These are phyloP conservation scores for Paxillus rubicundulus DNA, from an alignment of 768 basidiomycete species.

Conservation along the genomic window DNA sequence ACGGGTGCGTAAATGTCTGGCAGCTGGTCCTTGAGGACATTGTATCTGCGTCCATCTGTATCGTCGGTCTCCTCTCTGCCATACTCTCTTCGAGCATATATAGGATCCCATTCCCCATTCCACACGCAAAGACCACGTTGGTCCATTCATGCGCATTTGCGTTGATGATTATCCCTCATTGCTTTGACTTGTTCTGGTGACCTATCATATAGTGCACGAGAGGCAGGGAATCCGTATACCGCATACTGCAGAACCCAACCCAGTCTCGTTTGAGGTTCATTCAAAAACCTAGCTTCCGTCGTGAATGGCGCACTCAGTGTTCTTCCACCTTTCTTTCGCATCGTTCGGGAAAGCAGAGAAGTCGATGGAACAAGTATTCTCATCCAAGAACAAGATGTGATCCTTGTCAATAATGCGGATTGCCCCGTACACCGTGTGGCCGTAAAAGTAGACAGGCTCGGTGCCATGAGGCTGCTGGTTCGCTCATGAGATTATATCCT, in stretches of 20 bases:
- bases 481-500: constrained; percentile 47
- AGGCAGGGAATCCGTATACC: constrained; percentile 37
- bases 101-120: constrained; percentile 46
- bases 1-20: constrained; percentile 64
- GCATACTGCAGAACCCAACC: constrained; percentile 39
- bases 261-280: background rate
- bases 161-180: constrained; percentile 28
- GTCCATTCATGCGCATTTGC: constrained; percentile 41
- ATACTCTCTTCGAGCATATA: constrained; percentile 37
- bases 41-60: constrained; percentile 62
- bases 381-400: constrained; percentile 44
- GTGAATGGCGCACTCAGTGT: constrained; percentile 28
- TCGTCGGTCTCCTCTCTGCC: constrained; percentile 54
- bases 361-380: constrained; percentile 40
- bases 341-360: constrained; percentile 29
- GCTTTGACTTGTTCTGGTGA: constrained; percentile 25
- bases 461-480: constrained; percentile 39
- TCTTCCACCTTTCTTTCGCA: constrained; percentile 31
- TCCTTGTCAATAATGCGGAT: constrained; percentile 40
- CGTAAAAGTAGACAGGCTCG: constrained; percentile 38
- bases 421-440: constrained; percentile 37
- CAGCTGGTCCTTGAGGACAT: constrained; percentile 67
- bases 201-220: constrained; percentile 32
- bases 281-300: background rate
- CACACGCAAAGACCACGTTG: constrained; percentile 26